Base-by-base conservation (phyloP, 2,329 filamentous ascomycete species). In the Paecilomyces variotii region DNA sequence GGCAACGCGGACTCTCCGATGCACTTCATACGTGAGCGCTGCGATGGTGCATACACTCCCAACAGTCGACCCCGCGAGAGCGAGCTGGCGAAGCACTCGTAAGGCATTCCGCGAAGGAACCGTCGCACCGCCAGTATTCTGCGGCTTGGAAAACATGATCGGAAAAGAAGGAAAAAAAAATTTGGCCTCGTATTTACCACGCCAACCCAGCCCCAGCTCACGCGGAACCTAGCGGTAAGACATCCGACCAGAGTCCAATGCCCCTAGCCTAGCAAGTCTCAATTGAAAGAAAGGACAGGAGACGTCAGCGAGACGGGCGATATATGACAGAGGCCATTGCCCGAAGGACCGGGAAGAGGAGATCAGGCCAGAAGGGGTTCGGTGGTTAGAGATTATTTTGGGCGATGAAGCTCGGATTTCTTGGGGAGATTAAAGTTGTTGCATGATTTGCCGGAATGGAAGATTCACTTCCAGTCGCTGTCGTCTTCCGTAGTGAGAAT, bases 41-140 rank as follows among this genome's bases (percentile, higher is more conserved):
- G 72, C 74, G 53, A 76, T 67, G 2, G 74, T 71, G 57, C 75
- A 78, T 53, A 73, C 69, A 39, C 75, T 70, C 7, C 75, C 74
- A 26, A 76, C 68, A 2, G 68, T 66, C 12, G 68, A 63, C 39
- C 67, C 65, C 19, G 68, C 67, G 12, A 70, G 61, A n/a, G 70
- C 69, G 51, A 73, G 53, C n/a, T 64, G 75, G 68, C 62, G 74
- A 65, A 72, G 72, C 10, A 73, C 71, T 60, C 75, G 74, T 24
- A 78, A 69, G 51, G 76, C 75, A 68, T 76, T 76, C 60, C 74
- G 75, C 26, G 76, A 78, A 26, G 76, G 76, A 39, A 77, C 71
- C 57, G 70, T 62, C 24, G 73, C 64, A 39, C 65, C 63, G 55
- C 64, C 61, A 56, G 64, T 66, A 55, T 52, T n/a, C 24, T 65